Evolutionary conservation across 1,284 basidiomycete genomes (phyloP).

Genomic region (Leccinum fallax): DNA sequence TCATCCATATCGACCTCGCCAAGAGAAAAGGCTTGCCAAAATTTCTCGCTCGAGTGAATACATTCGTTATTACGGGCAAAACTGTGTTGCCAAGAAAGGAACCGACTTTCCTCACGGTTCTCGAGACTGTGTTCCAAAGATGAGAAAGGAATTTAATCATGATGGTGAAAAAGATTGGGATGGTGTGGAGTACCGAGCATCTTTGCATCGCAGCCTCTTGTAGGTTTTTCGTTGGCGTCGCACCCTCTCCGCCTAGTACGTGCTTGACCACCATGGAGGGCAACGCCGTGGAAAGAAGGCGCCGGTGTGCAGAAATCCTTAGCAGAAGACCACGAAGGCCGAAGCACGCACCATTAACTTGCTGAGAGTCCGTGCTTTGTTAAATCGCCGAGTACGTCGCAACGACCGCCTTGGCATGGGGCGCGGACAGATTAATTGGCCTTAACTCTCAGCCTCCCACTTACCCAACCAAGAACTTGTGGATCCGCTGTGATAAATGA

Average conservation of each 20-base stretch:
- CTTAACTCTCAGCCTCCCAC: background rate
- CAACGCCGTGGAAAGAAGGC: background rate
- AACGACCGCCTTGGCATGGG: background rate
- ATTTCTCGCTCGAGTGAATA: background rate
- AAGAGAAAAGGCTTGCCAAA: background rate
- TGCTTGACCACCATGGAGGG: background rate
- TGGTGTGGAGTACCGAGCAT: background rate
- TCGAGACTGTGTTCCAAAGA: background rate
- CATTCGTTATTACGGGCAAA: background rate
- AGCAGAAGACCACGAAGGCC: background rate
- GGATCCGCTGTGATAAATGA: background rate
- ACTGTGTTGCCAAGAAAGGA: accelerated
- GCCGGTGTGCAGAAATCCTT: background rate
- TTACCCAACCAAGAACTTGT: background rate
- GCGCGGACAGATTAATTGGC: background rate
- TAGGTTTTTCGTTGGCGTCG: slow-evolving; percentile 3
- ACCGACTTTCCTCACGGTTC: accelerated
- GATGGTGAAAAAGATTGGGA: background rate
- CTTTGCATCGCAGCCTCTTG: background rate
- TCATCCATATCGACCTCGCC: background rate
- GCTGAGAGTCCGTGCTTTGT: background rate
- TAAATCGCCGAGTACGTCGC: background rate
- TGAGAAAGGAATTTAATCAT: background rate
- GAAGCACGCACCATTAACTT: background rate
- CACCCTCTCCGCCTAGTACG: background rate